Percentiles rank a stretch among this genome's conserved stretches.
Evolutionary conservation across 257 asterid species (phyloP).

Genomic region (Ballota nigra): DNA sequence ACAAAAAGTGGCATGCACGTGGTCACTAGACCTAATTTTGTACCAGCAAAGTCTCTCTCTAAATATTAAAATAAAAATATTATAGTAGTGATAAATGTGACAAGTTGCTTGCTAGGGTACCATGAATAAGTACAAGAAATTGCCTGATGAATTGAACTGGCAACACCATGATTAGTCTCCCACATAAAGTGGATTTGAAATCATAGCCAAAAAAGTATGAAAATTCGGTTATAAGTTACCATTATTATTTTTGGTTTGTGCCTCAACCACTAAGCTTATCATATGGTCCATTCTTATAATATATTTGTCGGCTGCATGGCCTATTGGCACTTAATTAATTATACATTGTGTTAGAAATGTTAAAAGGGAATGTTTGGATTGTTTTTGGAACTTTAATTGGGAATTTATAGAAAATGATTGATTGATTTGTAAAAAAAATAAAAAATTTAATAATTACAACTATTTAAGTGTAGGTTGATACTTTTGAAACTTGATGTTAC

Average conservation of each 20-base stretch:
- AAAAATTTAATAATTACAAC: too few relatives aligned
- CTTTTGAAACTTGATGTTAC: neutral
- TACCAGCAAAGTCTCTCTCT: neutral
- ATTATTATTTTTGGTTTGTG: slow-evolving; percentile 23
- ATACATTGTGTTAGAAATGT: neutral
- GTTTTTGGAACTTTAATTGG: neutral
- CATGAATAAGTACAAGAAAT: slow-evolving; percentile 16
- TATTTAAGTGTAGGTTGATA: too few relatives aligned
- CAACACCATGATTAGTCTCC: slow-evolving; percentile 16
- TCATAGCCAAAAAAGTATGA: slow-evolving; percentile 15
- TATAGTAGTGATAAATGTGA: neutral
- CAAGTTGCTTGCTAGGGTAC: slow-evolving; percentile 6
- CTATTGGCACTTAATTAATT: neutral
- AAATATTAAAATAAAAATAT: neutral
- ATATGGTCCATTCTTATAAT: slow-evolving; percentile 4
- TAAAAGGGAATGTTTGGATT: neutral
- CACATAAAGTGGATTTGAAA: slow-evolving; percentile 14
- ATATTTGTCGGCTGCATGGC: neutral
- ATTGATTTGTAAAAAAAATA: neutral
- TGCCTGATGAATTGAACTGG: slow-evolving; percentile 21
- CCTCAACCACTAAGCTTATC: slow-evolving; percentile 30
- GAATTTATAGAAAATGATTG: neutral
- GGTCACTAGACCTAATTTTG: slow-evolving; percentile 50
- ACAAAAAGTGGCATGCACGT: slow-evolving; percentile 33
- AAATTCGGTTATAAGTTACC: slow-evolving; percentile 27